Evolutionary conservation across 2,329 filamentous ascomycete genomes (phyloP), one percentile per base, ranked within the genome.

Genomic region (Venturia nashicola): DNA sequence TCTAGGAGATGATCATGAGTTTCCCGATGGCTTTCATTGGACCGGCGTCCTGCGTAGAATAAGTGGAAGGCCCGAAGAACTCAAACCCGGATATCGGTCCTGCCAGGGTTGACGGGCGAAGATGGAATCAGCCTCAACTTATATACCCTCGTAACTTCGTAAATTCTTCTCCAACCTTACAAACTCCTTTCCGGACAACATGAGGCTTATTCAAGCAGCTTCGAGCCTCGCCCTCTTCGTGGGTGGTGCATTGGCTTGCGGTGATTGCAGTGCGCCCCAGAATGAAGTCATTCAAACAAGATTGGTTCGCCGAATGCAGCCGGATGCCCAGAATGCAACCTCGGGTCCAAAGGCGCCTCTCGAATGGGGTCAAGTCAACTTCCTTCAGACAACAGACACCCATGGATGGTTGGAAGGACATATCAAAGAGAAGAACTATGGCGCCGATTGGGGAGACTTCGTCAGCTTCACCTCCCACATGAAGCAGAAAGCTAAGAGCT

Each of bases 361-460:
- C 8, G 81, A 83, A 76, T 86, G 84, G 84, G 84, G 84, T 2
- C 82, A 86, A 70, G 72, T 86, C 68, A 86, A 86, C 68, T 83
- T 96, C 74, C 77, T 86, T 32, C 84, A 86, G 67, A 86, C 83
- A 1, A 85, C 82, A 2, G 83, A 86, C 66, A 84, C 82, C 0
- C 83, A 85, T 69, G 82, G 82, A 23, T 84, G 83, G 83, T 76
- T 86, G 20, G 80, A 83, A 68, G 82, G 82, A 3, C 82, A 85
- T 69, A 71, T 86, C 66, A 84, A 85, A 68, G 82, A 86, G 72
- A 76, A 78, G 68, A 86, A 85, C 69, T 86, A 86, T 66, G 83
- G 84, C 48, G 84, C 83, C 1, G 85, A 87, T 69, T 87, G 84
- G 83, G 85, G 85, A 32, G 85, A 87, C 70, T 86, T 82, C 71